These are phyloP conservation scores for Hypoxylon subgilvum DNA, from an alignment of 495 filamentous ascomycete species.

Conservation along the genomic window DNA sequence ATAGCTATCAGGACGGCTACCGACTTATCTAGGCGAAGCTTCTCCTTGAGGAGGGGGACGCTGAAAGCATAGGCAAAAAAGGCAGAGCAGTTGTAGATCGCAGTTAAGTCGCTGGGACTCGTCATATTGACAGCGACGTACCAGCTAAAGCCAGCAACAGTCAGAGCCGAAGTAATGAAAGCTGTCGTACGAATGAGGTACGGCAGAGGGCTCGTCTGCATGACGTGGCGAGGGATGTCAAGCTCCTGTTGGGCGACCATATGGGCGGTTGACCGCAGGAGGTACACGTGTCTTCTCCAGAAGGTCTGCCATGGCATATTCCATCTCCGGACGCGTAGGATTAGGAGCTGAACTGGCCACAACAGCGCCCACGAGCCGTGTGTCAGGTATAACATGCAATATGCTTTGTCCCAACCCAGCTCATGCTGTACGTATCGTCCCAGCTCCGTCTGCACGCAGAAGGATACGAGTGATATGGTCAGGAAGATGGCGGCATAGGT, in stretches of 20 bases:
- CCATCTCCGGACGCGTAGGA: conserved; percentile 75
- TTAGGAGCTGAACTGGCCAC: conserved; percentile 81
- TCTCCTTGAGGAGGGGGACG: conserved; percentile 85
- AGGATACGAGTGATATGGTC: conserved; percentile 76
- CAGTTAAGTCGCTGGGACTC: conserved; percentile 87
- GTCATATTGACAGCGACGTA: conserved; percentile 94
- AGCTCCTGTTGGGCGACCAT: conserved; percentile 78
- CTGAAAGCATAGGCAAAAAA: conserved; percentile 98
- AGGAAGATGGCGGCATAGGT: conserved; percentile 84
- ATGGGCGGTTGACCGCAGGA: conserved; percentile 78
- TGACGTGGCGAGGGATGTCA: conserved; percentile 55
- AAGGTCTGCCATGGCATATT: conserved; percentile 82
- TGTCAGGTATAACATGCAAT: conserved; percentile 97
- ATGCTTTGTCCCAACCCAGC: conserved; percentile 90
- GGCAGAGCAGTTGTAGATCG: conserved; percentile 98
- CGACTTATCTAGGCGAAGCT: conserved; percentile 77
- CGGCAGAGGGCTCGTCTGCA: conserved; percentile 56
- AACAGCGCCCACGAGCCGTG: conserved; percentile 91
- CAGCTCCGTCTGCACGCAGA: conserved; percentile 89
- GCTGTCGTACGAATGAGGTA: conserved; percentile 81
- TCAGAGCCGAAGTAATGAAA: conserved; percentile 83
- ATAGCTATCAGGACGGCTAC: conserved; percentile 85
- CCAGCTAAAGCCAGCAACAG: conserved; percentile 91
- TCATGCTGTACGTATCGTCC: conserved; percentile 91
- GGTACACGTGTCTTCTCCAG: conserved; percentile 78